Evolutionary conservation across 1,284 basidiomycete species (phyloP).

Genomic region (Boletus sp.): DNA sequence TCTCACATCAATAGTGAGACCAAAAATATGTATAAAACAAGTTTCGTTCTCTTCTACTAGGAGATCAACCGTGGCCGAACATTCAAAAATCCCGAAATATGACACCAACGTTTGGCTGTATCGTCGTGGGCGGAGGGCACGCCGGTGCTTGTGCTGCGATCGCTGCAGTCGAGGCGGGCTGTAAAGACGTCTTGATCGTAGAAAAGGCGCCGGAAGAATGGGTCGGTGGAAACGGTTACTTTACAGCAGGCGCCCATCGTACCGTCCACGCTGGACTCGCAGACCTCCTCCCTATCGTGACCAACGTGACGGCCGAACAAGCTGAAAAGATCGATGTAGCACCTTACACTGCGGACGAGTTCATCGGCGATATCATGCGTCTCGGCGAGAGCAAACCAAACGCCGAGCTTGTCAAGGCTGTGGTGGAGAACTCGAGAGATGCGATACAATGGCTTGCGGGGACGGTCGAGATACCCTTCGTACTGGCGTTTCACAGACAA

Average conservation of each 20-base stretch:
- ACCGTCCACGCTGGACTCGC: constrained; percentile 55
- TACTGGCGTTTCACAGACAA: constrained; percentile 60
- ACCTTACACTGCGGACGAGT: constrained; percentile 53
- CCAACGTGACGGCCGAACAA: constrained; percentile 42
- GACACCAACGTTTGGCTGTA: constrained; percentile 43
- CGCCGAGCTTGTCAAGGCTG: constrained; percentile 42
- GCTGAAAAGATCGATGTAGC: constrained; percentile 51
- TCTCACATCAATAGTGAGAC: neutral
- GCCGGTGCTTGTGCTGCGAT: constrained; percentile 64
- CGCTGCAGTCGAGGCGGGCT: constrained; percentile 54
- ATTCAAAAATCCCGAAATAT: constrained; percentile 7
- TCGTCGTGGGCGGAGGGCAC: constrained; percentile 65
- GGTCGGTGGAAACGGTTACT: constrained; percentile 68
- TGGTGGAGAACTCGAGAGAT: constrained; percentile 55
- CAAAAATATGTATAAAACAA: neutral
- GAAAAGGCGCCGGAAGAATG: constrained; percentile 63
- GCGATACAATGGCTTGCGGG: constrained; percentile 54
- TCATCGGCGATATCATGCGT: constrained; percentile 56
- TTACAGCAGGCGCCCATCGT: constrained; percentile 64
- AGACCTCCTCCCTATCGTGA: constrained; percentile 55
- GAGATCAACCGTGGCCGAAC: neutral
- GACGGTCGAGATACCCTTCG: constrained; percentile 49
- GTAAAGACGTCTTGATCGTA: constrained; percentile 55
- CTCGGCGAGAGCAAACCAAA: constrained; percentile 50
- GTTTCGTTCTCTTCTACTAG: neutral